These are phyloP conservation scores for Xanthoconium stramineum DNA, from an alignment of 768 basidiomycete species.

Conservation along the genomic window DNA sequence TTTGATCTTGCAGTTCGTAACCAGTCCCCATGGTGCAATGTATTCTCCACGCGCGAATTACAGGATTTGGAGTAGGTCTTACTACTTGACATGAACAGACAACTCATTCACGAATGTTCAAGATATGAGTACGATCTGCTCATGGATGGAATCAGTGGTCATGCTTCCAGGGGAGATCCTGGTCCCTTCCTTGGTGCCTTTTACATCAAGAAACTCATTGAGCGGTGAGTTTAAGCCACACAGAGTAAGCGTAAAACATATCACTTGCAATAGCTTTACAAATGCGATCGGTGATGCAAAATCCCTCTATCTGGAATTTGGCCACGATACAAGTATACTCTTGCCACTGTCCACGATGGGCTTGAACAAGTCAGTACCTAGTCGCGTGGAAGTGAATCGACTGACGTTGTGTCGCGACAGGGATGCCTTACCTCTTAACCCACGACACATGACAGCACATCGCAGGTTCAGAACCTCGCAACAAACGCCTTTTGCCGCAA, in stretches of 20 bases:
- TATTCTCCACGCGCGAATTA: constrained; percentile 35
- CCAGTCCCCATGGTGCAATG: constrained; percentile 40
- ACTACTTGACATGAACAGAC: background rate
- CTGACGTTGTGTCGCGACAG: constrained; percentile 17
- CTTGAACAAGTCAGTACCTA: constrained; percentile 32
- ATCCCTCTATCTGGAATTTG: constrained; percentile 40
- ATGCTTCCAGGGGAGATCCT: constrained; percentile 28
- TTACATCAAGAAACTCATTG: constrained; percentile 38
- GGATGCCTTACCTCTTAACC: constrained; percentile 30
- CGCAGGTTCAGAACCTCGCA: constrained; percentile 38
- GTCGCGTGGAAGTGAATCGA: background rate
- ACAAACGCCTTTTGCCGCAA: constrained; percentile 43
- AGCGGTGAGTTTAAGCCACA: constrained; percentile 27
- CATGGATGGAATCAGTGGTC: constrained; percentile 38
- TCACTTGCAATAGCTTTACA: constrained; percentile 25
- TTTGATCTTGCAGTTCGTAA: constrained; percentile 38
- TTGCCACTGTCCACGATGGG: constrained; percentile 37
- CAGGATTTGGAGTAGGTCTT: constrained; percentile 34
- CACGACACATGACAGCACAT: constrained; percentile 23
- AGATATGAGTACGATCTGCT: constrained; percentile 41
- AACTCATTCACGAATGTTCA: background rate
- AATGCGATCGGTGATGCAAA: constrained; percentile 34
- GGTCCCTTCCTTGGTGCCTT: constrained; percentile 39
- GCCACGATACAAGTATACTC: constrained; percentile 41
- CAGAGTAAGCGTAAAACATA: background rate